Evolutionary conservation across 257 asterid species (phyloP).

Genomic region (Primulina eburnea): DNA sequence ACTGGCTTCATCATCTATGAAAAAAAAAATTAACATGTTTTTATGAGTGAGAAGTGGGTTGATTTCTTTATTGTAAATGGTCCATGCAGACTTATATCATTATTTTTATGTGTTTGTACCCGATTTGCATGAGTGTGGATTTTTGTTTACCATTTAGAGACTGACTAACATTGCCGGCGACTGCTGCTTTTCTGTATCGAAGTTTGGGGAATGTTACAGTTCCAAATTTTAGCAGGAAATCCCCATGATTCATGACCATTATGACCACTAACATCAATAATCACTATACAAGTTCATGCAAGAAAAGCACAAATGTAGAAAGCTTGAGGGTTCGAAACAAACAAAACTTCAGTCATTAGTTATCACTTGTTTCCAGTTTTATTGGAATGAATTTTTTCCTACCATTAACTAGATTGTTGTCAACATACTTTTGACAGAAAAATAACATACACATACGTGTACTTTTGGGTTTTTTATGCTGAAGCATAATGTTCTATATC

Average conservation of each 20-base stretch:
- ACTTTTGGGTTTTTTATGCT: neutral
- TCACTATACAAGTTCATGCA: neutral
- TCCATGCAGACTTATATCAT: too few species aligned
- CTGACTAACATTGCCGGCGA: neutral
- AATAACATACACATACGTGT: neutral
- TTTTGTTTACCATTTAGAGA: neutral
- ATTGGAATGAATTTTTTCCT: neutral
- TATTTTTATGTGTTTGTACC: neutral
- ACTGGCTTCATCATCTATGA: too few species aligned
- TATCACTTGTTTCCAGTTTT: too few species aligned
- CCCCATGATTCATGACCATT: neutral
- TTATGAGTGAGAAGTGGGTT: neutral
- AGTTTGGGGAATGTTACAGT: neutral
- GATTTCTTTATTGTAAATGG: neutral
- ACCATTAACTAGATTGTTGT: neutral
- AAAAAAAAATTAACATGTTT: neutral
- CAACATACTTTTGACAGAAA: neutral
- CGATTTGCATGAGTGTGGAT: neutral
- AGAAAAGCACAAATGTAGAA: neutral
- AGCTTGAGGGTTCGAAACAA: neutral
- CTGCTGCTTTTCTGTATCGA: neutral
- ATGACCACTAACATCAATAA: neutral
- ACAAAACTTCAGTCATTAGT: too few species aligned
- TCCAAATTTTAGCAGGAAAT: neutral
- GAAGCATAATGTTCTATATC: constrained; percentile 13